phyloP scores from a whole-genome alignment of 805 yeast species.

The Starmerella tilneyi region DNA sequence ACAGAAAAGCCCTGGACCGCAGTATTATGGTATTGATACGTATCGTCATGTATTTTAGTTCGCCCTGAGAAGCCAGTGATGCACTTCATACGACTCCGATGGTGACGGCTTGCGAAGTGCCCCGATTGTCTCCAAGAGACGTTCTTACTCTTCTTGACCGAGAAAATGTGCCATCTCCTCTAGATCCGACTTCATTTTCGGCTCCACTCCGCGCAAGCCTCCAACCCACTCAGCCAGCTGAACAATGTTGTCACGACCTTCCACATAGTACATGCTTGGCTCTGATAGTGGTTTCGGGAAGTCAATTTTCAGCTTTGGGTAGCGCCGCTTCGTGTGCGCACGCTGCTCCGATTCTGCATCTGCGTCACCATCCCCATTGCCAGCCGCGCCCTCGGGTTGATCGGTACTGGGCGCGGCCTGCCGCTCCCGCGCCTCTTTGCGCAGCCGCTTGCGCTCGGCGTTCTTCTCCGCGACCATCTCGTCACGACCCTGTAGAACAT shows the following conservation, averaged over 20 bases:
- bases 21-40: too few relatives aligned
- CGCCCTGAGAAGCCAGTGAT: too few relatives aligned
- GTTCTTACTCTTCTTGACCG: slow-evolving; percentile 9
- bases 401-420: neutral
- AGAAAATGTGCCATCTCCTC: slow-evolving; percentile 13
- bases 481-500: slow-evolving; percentile 16
- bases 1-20: too few relatives aligned
- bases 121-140: neutral
- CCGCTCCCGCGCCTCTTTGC: slow-evolving; percentile 3
- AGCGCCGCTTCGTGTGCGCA: slow-evolving; percentile 13
- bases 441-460: slow-evolving; percentile 12
- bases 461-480: slow-evolving; percentile 15
- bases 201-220: slow-evolving; percentile 20
- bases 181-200: slow-evolving; percentile 10
- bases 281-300: slow-evolving; percentile 10
- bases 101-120: too few relatives aligned
- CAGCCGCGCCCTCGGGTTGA: neutral
- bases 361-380: neutral
- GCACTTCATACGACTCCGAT: too few relatives aligned
- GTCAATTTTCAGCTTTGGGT: slow-evolving; percentile 19
- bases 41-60: too few relatives aligned
- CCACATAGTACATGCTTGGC: slow-evolving; percentile 22
- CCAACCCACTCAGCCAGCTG: slow-evolving; percentile 28
- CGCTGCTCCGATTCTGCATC: neutral
- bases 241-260: slow-evolving; percentile 25